Evolutionary conservation across 192 early-diverging fungal genomes (phyloP).

Genomic region (Coemansia sp.): DNA sequence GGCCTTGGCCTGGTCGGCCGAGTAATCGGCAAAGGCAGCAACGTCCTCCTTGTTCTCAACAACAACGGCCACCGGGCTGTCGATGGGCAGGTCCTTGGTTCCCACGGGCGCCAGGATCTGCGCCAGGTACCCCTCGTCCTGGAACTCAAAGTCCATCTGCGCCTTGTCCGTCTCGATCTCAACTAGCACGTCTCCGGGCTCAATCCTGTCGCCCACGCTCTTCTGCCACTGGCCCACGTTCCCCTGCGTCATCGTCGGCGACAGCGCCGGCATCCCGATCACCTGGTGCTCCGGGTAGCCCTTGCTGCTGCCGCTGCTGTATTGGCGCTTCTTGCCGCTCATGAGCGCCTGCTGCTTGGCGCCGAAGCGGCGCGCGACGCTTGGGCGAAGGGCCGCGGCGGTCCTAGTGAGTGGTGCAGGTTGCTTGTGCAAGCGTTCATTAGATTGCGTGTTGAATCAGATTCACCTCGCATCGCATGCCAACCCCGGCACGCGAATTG

Average conservation of each 20-base stretch:
- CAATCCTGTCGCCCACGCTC: conserved; percentile 85
- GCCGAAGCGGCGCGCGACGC: conserved; percentile 16
- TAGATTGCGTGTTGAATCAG: no score
- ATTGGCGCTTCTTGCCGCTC: conserved; percentile 30
- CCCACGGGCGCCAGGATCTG: conserved; percentile 86
- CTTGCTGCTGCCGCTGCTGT: conserved; percentile 56
- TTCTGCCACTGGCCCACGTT: conserved; percentile 94
- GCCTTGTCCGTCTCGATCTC: conserved; percentile 99
- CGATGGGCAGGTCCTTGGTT: conserved; percentile 86
- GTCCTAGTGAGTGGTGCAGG: neutral
- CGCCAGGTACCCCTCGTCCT: conserved; percentile 94
- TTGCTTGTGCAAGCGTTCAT: no score
- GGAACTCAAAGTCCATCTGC: conserved; percentile 97
- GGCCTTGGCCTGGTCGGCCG: conserved; percentile 56
- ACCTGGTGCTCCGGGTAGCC: conserved; percentile 72
- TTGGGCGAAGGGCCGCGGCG: conserved; percentile 18
- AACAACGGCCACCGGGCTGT: conserved; percentile 87
- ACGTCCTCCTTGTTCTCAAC: conserved; percentile 89
- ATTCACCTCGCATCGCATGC: no score
- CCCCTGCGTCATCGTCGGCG: conserved; percentile 97
- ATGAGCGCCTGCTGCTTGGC: conserved; percentile 4
- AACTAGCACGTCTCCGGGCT: conserved; percentile 88
- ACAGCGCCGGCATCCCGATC: conserved; percentile 92
- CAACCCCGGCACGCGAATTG: no score
- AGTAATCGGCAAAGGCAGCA: conserved; percentile 83